Evolutionary conservation across 805 yeast species (phyloP).

Genomic region (Pichia cephalocereana): DNA sequence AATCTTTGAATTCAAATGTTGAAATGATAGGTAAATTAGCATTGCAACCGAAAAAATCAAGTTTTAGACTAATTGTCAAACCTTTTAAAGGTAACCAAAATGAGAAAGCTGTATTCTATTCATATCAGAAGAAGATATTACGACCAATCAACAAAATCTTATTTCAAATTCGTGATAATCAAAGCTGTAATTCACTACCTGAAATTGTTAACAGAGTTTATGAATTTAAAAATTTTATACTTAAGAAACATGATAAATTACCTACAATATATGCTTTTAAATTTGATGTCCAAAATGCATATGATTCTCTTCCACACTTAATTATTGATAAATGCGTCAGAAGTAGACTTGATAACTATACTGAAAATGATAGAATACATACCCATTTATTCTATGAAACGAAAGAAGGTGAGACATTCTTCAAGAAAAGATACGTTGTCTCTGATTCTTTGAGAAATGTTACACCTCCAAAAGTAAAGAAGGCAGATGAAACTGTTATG

Average conservation of each 20-base stretch:
- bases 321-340: slow-evolving; percentile 17
- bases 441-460: slow-evolving; percentile 8
- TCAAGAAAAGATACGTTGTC: slow-evolving; percentile 2
- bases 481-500: background rate
- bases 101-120: slow-evolving; percentile 27
- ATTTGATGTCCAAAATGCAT: slow-evolving; percentile 72
- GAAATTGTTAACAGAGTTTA: slow-evolving; percentile 36
- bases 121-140: slow-evolving; percentile 29
- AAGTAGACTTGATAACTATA: slow-evolving; percentile 13
- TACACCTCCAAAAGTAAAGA: slow-evolving; percentile 24
- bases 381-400: slow-evolving; percentile 8
- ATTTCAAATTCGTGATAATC: slow-evolving; percentile 6
- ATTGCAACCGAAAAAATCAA: slow-evolving; percentile 51
- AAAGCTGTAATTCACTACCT: slow-evolving; percentile 26
- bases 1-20: slow-evolving; percentile 15
- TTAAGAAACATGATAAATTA: slow-evolving; percentile 10
- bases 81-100: slow-evolving; percentile 35
- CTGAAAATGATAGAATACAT: slow-evolving; percentile 8
- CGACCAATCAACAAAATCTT: slow-evolving; percentile 35
- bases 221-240: slow-evolving; percentile 27
- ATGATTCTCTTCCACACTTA: slow-evolving; percentile 55
- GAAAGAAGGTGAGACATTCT: background rate
- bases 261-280: slow-evolving; percentile 45
- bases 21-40: slow-evolving; percentile 35
- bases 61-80: slow-evolving; percentile 51